These are phyloP conservation scores for Hyaloscypha variabilis DNA, from an alignment of 495 filamentous ascomycete species.

Conservation along the genomic window DNA sequence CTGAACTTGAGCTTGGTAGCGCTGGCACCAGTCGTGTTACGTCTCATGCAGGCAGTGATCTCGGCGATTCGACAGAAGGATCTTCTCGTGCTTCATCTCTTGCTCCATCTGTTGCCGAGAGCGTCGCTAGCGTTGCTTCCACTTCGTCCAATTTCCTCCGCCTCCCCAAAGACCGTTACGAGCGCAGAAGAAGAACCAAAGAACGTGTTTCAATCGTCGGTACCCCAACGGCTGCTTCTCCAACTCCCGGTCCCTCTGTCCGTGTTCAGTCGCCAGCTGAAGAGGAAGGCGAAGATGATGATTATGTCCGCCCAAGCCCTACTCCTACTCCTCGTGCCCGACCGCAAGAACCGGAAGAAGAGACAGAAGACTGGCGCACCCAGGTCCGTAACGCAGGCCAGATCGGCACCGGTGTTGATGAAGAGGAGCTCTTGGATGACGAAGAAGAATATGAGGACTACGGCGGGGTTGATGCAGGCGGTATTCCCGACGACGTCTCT, in stretches of 20 bases:
- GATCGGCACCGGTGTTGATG: background rate
- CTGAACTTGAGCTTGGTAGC: conserved; percentile 15
- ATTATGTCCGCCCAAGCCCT: background rate
- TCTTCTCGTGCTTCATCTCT: background rate
- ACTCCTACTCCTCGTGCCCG: background rate
- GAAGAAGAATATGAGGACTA: conserved; percentile 9
- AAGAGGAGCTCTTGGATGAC: conserved; percentile 17
- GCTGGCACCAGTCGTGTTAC: conserved; percentile 26
- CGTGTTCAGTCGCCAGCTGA: background rate
- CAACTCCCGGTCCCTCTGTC: background rate
- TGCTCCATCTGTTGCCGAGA: conserved; percentile 1
- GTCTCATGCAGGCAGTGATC: background rate
- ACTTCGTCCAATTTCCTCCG: background rate
- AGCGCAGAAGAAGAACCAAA: background rate
- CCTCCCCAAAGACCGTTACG: background rate
- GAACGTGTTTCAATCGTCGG: background rate
- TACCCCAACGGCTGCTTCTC: background rate
- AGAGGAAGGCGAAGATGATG: background rate
- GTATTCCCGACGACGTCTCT: conserved; percentile 11
- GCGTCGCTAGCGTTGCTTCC: background rate
- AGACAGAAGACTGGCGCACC: conserved; percentile 12
- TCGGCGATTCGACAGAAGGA: background rate
- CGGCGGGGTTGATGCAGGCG: conserved; percentile 14
- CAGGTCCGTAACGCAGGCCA: background rate
- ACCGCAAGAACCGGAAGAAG: conserved; percentile 4